A percentile compares a stretch with the other conserved stretches of the same genome.
Evolutionary conservation across 2,329 filamentous ascomycete genomes (phyloP).

Genomic region (Pleurostoma richardsiae): DNA sequence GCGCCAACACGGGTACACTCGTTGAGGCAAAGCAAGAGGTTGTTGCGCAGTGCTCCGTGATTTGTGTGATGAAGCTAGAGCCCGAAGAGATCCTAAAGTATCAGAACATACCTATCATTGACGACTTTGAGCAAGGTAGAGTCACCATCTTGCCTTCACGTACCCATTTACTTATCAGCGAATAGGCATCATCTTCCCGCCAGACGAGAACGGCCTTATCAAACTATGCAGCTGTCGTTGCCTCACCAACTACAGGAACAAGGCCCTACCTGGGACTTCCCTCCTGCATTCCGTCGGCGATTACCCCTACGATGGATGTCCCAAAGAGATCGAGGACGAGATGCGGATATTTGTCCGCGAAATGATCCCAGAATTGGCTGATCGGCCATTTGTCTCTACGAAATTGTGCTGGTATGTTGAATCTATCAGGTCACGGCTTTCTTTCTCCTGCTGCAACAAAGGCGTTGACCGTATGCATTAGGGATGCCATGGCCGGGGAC

Average conservation of each 20-base stretch:
- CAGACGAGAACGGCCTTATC: conserved; percentile 38
- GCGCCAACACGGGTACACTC: conserved; percentile 60
- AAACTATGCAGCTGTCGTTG: conserved; percentile 50
- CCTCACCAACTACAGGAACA: conserved; percentile 40
- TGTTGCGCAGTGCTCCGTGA: conserved; percentile 57
- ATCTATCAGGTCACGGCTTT: not conserved
- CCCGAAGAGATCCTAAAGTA: conserved; percentile 50
- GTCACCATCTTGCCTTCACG: not conserved
- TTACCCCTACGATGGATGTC: conserved; percentile 28
- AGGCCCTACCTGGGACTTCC: conserved; percentile 9
- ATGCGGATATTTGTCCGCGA: conserved; percentile 44
- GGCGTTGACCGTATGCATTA: conserved; percentile 5
- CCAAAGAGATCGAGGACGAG: conserved; percentile 45
- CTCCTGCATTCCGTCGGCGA: conserved; percentile 13
- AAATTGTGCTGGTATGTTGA: conserved; percentile 49
- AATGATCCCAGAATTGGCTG: conserved; percentile 42
- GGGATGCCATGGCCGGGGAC: conserved; percentile 23
- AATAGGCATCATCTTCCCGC: conserved; percentile 47
- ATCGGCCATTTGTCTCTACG: conserved; percentile 41
- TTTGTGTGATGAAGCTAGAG: conserved; percentile 59
- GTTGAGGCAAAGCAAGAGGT: conserved; percentile 59
- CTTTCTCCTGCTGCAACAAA: not conserved
- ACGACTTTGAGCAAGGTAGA: conserved; percentile 16
- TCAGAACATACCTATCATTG: conserved; percentile 28
- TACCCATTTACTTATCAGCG: not conserved